phyloP scores from a whole-genome alignment of 2,329 filamentous ascomycete species.

The Pseudopithomyces chartarum region DNA sequence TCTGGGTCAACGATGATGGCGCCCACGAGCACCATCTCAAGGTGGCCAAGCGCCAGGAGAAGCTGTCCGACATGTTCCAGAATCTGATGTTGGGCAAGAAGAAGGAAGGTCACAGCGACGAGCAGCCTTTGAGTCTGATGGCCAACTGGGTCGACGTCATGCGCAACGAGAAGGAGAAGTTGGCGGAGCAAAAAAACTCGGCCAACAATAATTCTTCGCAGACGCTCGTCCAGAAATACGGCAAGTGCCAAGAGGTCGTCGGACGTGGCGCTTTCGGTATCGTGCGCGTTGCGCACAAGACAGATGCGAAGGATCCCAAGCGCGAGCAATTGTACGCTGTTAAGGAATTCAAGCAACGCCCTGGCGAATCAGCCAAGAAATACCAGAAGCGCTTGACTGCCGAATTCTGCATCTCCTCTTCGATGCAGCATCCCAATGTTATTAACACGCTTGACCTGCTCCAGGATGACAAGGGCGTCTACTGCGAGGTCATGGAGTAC shows the following conservation, averaged over 20 bases:
- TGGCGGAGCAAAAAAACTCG: constrained; percentile 75
- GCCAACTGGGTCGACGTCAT: constrained; percentile 95
- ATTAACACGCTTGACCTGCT: constrained; percentile 96
- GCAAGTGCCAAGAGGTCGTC: constrained; percentile 96
- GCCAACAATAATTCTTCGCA: constrained; percentile 72
- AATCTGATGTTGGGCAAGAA: constrained; percentile 81
- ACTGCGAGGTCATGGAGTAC: constrained; percentile 99
- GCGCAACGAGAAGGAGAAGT: constrained; percentile 80
- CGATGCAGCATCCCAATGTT: constrained; percentile 93
- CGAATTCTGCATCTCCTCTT: constrained; percentile 98
- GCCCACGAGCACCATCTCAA: constrained; percentile 87
- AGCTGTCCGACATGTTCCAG: constrained; percentile 89
- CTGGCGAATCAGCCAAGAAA: constrained; percentile 93
- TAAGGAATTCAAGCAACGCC: constrained; percentile 94
- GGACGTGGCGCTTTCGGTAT: constrained; percentile 97
- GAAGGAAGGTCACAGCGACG: constrained; percentile 70
- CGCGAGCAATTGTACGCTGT: constrained; percentile 93
- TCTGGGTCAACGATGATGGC: constrained; percentile 66
- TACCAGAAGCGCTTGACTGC: constrained; percentile 97
- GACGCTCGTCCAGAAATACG: constrained; percentile 93
- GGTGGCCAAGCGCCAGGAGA: constrained; percentile 90
- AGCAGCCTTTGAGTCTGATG: constrained; percentile 88
- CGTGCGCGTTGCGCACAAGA: constrained; percentile 96
- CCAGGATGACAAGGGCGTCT: constrained; percentile 95
- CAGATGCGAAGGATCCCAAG: constrained; percentile 75